Evolutionary conservation across 805 yeast genomes (phyloP).

Genomic region (Cyberlindnera xylosilytica): DNA sequence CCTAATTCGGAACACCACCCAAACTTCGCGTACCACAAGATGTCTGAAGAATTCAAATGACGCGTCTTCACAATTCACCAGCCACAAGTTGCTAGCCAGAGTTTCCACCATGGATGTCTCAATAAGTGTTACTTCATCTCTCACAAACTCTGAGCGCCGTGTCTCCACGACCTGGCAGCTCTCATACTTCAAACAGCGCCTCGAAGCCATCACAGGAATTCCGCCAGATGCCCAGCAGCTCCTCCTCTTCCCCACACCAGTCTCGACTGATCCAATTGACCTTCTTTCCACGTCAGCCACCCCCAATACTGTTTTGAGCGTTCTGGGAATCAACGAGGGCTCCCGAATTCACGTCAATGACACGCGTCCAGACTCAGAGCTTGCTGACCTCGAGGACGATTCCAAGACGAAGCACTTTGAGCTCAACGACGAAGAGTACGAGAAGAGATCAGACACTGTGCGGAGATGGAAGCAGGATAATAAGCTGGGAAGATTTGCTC

Average conservation of each 20-base stretch:
- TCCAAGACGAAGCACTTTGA: constrained; percentile 37
- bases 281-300: constrained; percentile 11
- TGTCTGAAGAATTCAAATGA: too few relatives aligned
- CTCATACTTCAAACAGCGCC: constrained; percentile 44
- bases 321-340: constrained; percentile 8
- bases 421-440: constrained; percentile 61
- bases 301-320: neutral
- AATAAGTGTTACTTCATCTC: constrained; percentile 57
- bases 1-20: constrained; percentile 1
- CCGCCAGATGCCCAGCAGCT: constrained; percentile 54
- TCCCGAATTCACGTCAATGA: constrained; percentile 48
- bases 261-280: constrained; percentile 29
- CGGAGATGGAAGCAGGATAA: constrained; percentile 72
- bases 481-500: constrained; percentile 70
- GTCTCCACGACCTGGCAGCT: constrained; percentile 62
- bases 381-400: constrained; percentile 37
- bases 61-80: too few relatives aligned
- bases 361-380: constrained; percentile 47
- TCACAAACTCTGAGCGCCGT: constrained; percentile 68
- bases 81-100: too few relatives aligned
- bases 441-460: constrained; percentile 56
- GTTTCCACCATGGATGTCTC: constrained; percentile 39
- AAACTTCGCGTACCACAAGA: neutral
- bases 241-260: constrained; percentile 39
- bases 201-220: constrained; percentile 75